These are phyloP conservation scores for Tephrocybe sp. DNA, from an alignment of 768 basidiomycete genomes.

Conservation along the genomic window DNA sequence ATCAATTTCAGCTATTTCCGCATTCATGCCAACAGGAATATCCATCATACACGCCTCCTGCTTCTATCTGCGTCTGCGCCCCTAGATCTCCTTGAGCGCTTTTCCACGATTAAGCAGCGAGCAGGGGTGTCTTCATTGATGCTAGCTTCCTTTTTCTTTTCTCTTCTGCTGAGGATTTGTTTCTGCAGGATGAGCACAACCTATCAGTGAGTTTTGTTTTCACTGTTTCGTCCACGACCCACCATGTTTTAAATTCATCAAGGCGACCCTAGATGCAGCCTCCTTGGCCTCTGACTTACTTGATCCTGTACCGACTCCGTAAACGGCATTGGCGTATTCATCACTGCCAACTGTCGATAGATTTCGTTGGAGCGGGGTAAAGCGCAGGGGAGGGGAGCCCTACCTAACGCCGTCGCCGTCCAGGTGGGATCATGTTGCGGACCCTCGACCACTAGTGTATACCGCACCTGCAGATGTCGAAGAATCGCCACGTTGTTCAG, in stretches of 20 bases:
- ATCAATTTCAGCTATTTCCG: too few species aligned
- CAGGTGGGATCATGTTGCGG: slow-evolving; percentile 3
- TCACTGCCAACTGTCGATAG: slow-evolving; percentile 1
- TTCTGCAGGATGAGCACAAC: background rate
- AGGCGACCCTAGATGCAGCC: slow-evolving; percentile 8
- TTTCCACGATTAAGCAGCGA: too few species aligned
- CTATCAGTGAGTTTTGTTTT: background rate
- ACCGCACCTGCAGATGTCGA: slow-evolving; percentile 1
- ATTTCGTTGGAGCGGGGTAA: background rate
- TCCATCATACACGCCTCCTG: background rate
- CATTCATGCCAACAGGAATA: background rate
- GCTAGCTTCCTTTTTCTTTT: background rate
- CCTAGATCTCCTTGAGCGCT: too few species aligned
- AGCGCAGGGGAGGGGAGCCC: background rate
- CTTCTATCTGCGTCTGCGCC: background rate
- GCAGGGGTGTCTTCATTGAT: background rate
- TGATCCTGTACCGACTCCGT: slow-evolving; percentile 1
- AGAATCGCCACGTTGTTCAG: slow-evolving; percentile 5
- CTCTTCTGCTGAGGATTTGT: background rate
- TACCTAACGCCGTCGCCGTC: slow-evolving; percentile 9
- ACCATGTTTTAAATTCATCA: slow-evolving; percentile 1
- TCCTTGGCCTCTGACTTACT: slow-evolving; percentile 12
- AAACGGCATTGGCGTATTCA: slow-evolving; percentile 2
- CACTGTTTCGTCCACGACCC: background rate
- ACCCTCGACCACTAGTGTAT: background rate